Evolutionary conservation across 2,329 filamentous ascomycete species (phyloP).

Genomic region (Pseudocercospora crystallina): DNA sequence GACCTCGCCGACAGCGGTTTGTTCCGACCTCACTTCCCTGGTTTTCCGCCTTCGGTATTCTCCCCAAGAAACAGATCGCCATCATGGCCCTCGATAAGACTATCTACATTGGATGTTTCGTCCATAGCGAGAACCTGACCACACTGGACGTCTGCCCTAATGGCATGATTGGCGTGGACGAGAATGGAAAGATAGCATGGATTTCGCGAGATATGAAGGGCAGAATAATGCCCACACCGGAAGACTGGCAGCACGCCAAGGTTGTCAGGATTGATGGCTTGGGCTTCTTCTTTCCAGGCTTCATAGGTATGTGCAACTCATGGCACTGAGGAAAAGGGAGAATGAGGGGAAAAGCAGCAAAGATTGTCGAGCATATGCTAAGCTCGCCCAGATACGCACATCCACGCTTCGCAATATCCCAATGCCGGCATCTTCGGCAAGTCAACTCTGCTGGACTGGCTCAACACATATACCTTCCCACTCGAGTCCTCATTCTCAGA

Average conservation of each 20-base stretch:
- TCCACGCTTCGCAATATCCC: constrained; percentile 92
- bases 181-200: constrained; percentile 52
- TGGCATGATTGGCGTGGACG: constrained; percentile 53
- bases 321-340: background rate
- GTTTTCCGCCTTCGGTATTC: too few relatives aligned
- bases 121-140: constrained; percentile 53
- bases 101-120: constrained; percentile 62
- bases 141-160: constrained; percentile 51
- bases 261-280: constrained; percentile 43
- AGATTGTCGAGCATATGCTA: background rate
- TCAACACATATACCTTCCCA: constrained; percentile 92
- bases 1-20: too few relatives aligned
- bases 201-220: constrained; percentile 39
- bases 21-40: too few relatives aligned
- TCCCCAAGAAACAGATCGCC: too few relatives aligned
- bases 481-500: constrained; percentile 75
- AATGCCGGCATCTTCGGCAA: constrained; percentile 94
- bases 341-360: background rate
- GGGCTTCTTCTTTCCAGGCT: constrained; percentile 81
- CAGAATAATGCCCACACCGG: constrained; percentile 23
- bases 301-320: constrained; percentile 67
- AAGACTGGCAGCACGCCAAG: constrained; percentile 44
- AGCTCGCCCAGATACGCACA: constrained; percentile 74
- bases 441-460: constrained; percentile 88
- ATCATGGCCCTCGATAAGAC: constrained; percentile 30